Percentiles rank a stretch among this genome's conserved stretches.
phyloP scores from a whole-genome alignment of 1,139 yeast species.

The Blastobotrys buckinghamii region DNA sequence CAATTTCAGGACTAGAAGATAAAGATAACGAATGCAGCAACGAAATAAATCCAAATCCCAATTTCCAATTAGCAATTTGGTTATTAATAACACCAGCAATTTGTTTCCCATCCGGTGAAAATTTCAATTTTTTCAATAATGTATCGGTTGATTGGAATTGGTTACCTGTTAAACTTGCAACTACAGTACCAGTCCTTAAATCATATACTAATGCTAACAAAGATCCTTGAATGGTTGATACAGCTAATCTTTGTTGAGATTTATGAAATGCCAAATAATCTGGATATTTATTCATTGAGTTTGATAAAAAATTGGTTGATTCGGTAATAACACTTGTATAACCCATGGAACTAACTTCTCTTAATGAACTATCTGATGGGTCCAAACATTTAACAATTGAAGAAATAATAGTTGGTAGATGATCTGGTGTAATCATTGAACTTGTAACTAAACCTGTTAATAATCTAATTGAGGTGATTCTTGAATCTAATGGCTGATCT shows the following conservation, averaged over 20 bases:
- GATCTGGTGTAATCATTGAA: conserved; percentile 8
- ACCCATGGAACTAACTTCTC: conserved; percentile 19
- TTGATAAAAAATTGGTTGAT: conserved; percentile 22
- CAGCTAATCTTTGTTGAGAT: conserved; percentile 26
- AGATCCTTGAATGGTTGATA: conserved; percentile 15
- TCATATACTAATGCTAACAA: conserved; percentile 25
- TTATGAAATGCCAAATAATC: conserved; percentile 25
- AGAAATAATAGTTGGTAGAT: conserved; percentile 22
- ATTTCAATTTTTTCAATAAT: conserved; percentile 14
- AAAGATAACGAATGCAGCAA: conserved; percentile 14
- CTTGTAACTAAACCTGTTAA: conserved; percentile 17
- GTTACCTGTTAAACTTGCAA: conserved; percentile 17
- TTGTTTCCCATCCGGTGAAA: conserved; percentile 26
- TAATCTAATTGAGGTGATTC: conserved; percentile 23
- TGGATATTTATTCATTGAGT: conserved; percentile 19
- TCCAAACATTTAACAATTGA: conserved; percentile 24
- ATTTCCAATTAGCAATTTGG: conserved; percentile 16
- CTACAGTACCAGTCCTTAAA: conserved; percentile 23
- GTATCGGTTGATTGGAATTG: background rate
- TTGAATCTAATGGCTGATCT: conserved; percentile 16
- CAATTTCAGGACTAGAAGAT: background rate
- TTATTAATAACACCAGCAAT: conserved; percentile 18
- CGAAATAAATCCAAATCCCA: conserved; percentile 19
- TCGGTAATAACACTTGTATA: conserved; percentile 24
- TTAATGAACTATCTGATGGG: conserved; percentile 19